phyloP scores from a whole-genome alignment of 1,139 yeast genomes.

The Arxiozyma heterogenica region DNA sequence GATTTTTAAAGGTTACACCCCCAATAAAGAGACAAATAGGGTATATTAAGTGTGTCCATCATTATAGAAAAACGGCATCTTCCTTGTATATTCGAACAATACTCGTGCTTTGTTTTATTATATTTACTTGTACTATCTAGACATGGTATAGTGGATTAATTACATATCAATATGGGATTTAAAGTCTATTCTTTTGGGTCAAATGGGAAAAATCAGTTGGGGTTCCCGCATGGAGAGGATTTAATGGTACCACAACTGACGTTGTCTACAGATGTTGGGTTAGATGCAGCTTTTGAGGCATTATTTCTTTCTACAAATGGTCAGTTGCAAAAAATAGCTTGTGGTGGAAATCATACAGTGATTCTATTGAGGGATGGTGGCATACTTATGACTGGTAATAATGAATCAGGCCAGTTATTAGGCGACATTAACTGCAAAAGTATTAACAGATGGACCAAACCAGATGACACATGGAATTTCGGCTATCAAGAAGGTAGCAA shows the following conservation, averaged over 20 bases:
- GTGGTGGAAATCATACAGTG: constrained; percentile 88
- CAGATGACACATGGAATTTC: constrained; percentile 2
- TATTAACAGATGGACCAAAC: constrained; percentile 4
- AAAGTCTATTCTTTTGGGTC: constrained; percentile 59
- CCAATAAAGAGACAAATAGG: neutral
- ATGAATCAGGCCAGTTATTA: constrained; percentile 40
- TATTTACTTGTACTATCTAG: no score
- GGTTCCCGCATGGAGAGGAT: constrained; percentile 53
- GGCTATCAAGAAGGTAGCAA: neutral
- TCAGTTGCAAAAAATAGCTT: constrained; percentile 38
- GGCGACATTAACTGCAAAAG: constrained; percentile 5
- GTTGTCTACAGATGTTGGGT: constrained; percentile 5
- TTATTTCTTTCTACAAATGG: neutral
- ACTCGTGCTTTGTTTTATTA: no score
- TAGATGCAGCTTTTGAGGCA: neutral
- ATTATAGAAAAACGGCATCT: no score
- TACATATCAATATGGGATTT: neutral
- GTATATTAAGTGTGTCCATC: neutral
- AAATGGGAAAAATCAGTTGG: constrained; percentile 73
- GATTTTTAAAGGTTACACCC: neutral
- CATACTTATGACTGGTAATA: constrained; percentile 53
- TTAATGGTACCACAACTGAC: constrained; percentile 24
- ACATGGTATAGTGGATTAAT: neutral
- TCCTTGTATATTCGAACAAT: no score
- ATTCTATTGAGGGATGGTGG: constrained; percentile 46